Base-by-base conservation (phyloP, 768 basidiomycete genomes). In the Dictyophora rubrovolvata region DNA sequence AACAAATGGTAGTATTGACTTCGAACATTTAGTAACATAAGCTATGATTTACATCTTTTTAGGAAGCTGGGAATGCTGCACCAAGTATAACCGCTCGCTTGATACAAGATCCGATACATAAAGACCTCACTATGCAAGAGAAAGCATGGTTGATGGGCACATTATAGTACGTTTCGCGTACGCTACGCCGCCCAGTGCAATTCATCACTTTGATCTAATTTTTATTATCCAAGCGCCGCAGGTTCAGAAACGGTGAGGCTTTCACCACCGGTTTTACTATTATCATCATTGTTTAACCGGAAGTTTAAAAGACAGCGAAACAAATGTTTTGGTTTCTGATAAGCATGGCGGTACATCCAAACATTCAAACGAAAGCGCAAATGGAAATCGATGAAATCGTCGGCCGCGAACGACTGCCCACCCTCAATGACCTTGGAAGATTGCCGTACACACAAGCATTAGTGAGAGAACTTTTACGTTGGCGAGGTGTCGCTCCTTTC, bases 331-430 rank as follows among this genome's bases (percentile, higher is more conserved):
- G 75, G 3, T 82, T 83, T 65, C 61, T 80, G 22, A 73, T 83
- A 10, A 78, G 80, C 4, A 82, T 84, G 80, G 69, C 78, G 49
- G 70, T 77, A 34, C 65, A 82, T 65, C 82, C 83, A 17, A 69
- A 59, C 10, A 34, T 55, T 20, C 63, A 62, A 33, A n/a, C 33
- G 28, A 54, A 56, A 16, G 64, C 64, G 9, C 63, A 63, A 35
- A 49, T 52, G 8, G 63, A 65, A 48, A 56, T 65, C n/a, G 64
- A 63, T 48, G 33, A 42, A 21, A 51, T 62, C 5, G 49, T 65
- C 3, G 61, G 64, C 16, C 21, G 51, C 6, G 49, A 48, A 33
- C 52, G 61, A 17, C 53, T 62, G 17, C 64, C 64, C 3, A 64
- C 17, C 8, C 20, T 57, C 7, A 53, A 56, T 5, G 59, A 60